A percentile compares a stretch with the other conserved stretches of the same genome.
Conservation (phyloP, 2,329 filamentous ascomycete species). For the Hymenoscyphus scutula region DNA sequence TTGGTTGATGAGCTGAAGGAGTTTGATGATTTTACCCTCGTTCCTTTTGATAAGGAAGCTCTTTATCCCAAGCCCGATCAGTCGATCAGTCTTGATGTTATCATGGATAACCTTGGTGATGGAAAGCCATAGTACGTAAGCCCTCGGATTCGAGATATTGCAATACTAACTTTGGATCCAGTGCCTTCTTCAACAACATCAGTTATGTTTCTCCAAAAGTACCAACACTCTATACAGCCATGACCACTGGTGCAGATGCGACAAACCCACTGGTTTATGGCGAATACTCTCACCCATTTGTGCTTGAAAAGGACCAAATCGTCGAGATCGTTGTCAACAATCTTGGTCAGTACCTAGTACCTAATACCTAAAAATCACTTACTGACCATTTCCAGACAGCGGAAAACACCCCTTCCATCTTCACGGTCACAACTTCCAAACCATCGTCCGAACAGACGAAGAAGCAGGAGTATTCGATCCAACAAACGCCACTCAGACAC, state of each 20-base stretch:
- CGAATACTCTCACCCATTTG: conserved; percentile 60
- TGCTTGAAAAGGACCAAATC: conserved; percentile 65
- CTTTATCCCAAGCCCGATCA: conserved; percentile 62
- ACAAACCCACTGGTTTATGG: conserved; percentile 63
- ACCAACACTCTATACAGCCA: conserved; percentile 65
- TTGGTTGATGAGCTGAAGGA: conserved; percentile 60
- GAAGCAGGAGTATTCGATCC: conserved; percentile 55
- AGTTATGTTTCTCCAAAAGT: conserved; percentile 64
- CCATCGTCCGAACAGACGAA: conserved; percentile 58
- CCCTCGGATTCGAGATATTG: neutral
- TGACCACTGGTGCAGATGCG: conserved; percentile 52
- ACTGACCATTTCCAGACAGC: conserved; percentile 44
- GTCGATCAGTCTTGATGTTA: conserved; percentile 59
- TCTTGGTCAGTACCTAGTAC: conserved; percentile 36
- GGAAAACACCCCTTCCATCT: conserved; percentile 73
- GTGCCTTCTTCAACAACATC: conserved; percentile 59
- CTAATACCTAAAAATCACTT: neutral
- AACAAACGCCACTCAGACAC: conserved; percentile 43
- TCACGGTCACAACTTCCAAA: conserved; percentile 74
- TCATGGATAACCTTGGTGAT: conserved; percentile 65
- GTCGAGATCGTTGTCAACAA: conserved; percentile 80
- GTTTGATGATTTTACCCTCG: conserved; percentile 71
- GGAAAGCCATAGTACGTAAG: conserved; percentile 60
- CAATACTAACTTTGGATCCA: conserved; percentile 21
- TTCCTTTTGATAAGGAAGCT: conserved; percentile 64